Conservation (phyloP, 106 monocot genomes). For the Dactylorhiza incarnata region DNA sequence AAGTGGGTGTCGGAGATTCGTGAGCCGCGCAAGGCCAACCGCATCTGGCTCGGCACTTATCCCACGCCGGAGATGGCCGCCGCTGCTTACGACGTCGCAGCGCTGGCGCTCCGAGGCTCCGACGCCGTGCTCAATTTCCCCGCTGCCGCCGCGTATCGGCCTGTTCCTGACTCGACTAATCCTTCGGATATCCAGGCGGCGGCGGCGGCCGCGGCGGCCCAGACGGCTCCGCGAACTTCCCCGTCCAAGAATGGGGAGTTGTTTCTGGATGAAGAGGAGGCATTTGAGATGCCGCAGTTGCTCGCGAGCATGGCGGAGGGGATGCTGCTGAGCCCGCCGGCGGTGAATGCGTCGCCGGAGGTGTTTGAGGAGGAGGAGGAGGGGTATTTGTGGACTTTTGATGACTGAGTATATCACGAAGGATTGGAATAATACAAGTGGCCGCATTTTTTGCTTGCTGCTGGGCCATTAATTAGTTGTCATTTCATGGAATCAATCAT, state of each 20-base stretch:
- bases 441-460: too few relatives aligned
- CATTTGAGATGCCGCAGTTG: conserved; percentile 68
- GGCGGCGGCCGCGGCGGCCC: conserved; percentile 2
- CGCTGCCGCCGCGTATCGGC: conserved; percentile 15
- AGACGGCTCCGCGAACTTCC: neutral
- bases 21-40: conserved; percentile 67
- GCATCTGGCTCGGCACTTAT: conserved; percentile 89
- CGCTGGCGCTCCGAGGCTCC: conserved; percentile 48
- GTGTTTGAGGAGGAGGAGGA: conserved; percentile 33
- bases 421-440: too few relatives aligned
- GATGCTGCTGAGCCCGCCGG: conserved; percentile 89
- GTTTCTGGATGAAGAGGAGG: conserved; percentile 86
- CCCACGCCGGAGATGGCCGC: conserved; percentile 76
- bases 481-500: too few relatives aligned
- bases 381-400: conserved; percentile 43
- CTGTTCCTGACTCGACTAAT: conserved; percentile 34
- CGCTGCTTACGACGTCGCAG: conserved; percentile 79
- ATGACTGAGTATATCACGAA: neutral
- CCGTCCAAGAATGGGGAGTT: neutral
- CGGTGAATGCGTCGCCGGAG: conserved; percentile 54
- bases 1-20: conserved; percentile 95
- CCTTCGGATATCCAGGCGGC: conserved; percentile 67
- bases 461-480: too few relatives aligned
- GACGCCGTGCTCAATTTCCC: conserved; percentile 83
- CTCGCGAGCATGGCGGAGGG: conserved; percentile 80